Evolutionary conservation across 1,139 yeast species (phyloP), one percentile per base, ranked within the genome.

Genomic region (Taphrina confusa): DNA sequence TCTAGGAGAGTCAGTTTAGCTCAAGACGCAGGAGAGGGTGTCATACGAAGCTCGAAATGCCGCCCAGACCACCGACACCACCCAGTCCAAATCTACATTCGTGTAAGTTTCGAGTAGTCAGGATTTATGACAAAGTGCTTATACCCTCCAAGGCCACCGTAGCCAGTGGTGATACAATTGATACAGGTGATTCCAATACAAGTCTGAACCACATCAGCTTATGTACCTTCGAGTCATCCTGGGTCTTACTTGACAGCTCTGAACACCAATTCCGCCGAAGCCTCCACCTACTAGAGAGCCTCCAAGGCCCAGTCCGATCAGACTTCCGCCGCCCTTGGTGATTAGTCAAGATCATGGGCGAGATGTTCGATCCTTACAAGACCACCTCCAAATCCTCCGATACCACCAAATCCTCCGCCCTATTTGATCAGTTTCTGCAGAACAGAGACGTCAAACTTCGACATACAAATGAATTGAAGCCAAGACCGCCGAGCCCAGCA

Each of bases 61-160:
- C 52, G 1, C 52, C 52, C 3, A 34, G 42, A 8, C 52, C 52
- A 16, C 52, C 42, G 16, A 42, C 47, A 4, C 47, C 47, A 8
- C 47, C 47, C 16, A 42, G 47, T 4, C 47, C 47, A 23, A 25
- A 42, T 8, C 47, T 42, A 14, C 2, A 9, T 30, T 12, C 33
- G 12, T 30, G 11, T n/a, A n/a, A n/a, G n/a, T n/a, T n/a, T n/a
- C n/a, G n/a, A n/a, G n/a, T n/a, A n/a, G n/a, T n/a, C n/a, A n/a
- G n/a, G n/a, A n/a, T n/a, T n/a, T n/a, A n/a, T n/a, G n/a, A n/a
- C n/a, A n/a, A n/a, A n/a, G 12, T 30, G 33, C 9, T 9, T 31
- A n/a, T 33, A 47, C 28, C 52, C 52, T 47, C 52, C 52, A 2
- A 47, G 52, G 5, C 52, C 52, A 9, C 52, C 52, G 16, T 22